Evolutionary conservation across 805 yeast genomes (phyloP).

Genomic region (Saturnispora silvae): DNA sequence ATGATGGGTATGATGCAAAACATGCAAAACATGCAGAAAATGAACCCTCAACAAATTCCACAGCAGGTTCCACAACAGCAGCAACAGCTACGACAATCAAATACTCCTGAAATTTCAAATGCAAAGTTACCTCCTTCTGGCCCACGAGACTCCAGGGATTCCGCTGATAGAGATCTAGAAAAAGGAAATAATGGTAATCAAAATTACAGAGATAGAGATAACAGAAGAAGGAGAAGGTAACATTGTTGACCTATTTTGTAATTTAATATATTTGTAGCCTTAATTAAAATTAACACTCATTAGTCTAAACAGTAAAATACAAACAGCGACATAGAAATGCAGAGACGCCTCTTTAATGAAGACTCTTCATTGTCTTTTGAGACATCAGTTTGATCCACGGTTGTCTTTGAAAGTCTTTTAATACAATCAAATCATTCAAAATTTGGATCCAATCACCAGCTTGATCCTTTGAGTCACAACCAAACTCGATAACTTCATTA

Average conservation of each 20-base stretch:
- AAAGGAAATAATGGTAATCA: slow-evolving; percentile 7
- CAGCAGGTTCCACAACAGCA: background rate
- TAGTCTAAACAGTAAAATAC: too few species aligned
- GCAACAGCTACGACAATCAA: slow-evolving; percentile 7
- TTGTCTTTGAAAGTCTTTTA: slow-evolving; percentile 24
- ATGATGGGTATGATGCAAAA: slow-evolving; percentile 10
- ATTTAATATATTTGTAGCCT: background rate
- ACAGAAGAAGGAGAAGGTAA: slow-evolving; percentile 11
- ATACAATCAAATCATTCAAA: slow-evolving; percentile 44
- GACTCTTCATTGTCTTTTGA: slow-evolving; percentile 1
- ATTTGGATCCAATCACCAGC: slow-evolving; percentile 56
- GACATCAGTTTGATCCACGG: slow-evolving; percentile 29
- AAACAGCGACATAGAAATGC: too few species aligned
- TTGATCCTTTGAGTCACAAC: slow-evolving; percentile 61
- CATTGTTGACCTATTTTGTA: slow-evolving; percentile 1
- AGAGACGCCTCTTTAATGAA: too few species aligned
- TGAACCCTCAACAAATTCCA: slow-evolving; percentile 7
- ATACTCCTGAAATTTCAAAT: slow-evolving; percentile 18
- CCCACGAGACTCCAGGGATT: slow-evolving; percentile 20
- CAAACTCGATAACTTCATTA: slow-evolving; percentile 74
- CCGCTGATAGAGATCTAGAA: slow-evolving; percentile 13
- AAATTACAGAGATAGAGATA: slow-evolving; percentile 11
- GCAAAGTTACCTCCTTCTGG: slow-evolving; percentile 11
- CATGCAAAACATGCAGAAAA: slow-evolving; percentile 12
- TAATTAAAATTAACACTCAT: too few species aligned